Evolutionary conservation across 2,329 filamentous ascomycete genomes (phyloP), one percentile per base, ranked within the genome.

Genomic region (Fusarium humuli): DNA sequence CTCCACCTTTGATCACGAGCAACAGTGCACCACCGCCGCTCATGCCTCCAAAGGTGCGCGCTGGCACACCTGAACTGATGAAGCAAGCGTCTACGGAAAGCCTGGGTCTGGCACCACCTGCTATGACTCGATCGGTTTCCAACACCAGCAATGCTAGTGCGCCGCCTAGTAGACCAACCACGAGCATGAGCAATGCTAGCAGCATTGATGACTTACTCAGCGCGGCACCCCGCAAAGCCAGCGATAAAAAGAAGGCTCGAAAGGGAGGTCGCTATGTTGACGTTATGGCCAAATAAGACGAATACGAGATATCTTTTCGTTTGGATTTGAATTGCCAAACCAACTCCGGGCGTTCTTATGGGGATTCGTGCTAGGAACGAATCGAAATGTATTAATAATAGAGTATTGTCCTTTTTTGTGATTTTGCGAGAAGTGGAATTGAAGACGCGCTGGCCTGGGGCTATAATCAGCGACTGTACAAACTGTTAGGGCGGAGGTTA

Each of bases 181-280:
- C 94, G 5, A 91, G 92, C 67, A 90, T 97, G 86, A 97, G 93
- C 80, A 94, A 93, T 77, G 93, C 94, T n/a, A 97, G 91, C 80
- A 96, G 92, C 74, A 97, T 99, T 77, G 96, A 99, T 75, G 96
- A 99, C 79, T 83, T 99, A 68, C 83, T 99, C 23, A 93, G 93
- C 7, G 90, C 92, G 6, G 88, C 86, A 30, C 87, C 92, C 20
- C 87, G 92, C 69, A 94, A 92, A 74, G 83, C 85, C 7, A 86
- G 85, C 1, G 82, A 76, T 52, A 69, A 69, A 70, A 92, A 89
- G 79, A 93, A 92, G 79, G 84, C 88, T 75, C 93, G 94, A 84
- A 97, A 94, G 85, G 90, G 91, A 23, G 91, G 94, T 30, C 86
- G 94, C 29, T 99, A 99, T 84, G 91, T 99, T 30, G 96, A 99